Evolutionary conservation across 306 rosid genomes (phyloP), one percentile per base, ranked within the genome.

Genomic region (Sicyos baderoa): DNA sequence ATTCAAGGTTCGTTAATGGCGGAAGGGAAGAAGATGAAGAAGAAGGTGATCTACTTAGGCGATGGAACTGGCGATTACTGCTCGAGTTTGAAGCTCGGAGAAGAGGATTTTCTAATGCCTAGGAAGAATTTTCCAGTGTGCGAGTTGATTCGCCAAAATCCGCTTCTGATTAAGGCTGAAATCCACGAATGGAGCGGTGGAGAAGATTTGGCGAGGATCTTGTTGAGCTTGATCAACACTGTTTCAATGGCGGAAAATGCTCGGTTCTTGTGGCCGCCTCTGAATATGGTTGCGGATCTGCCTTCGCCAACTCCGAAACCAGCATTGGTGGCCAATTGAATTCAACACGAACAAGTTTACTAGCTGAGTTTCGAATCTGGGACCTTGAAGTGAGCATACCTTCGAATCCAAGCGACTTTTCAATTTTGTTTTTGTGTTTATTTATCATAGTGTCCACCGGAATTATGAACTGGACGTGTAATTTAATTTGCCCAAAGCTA

Each of bases 21-120:
- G 44, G 44, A 37, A 37, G 44, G 15, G 35, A 32, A 13, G 81
- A 52, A 52, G 11, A 71, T 42, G 21, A 71, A 74, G 35, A 86
- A 78, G 77, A 86, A 76, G 47, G 4, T 86, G 22, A 84, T 84
- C n/a, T 86, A 86, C 15, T 79, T 82, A 59, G 91, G 91, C 8
- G 91, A 86, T 76, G 88, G 91, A 0, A 69, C 37, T 37, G 91
- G 91, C 0, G 91, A 86, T 15, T 82, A 84, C 27, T 86, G 91
- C 62, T 88, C 91, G 16, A 80, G 88, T 44, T 78, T 86, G 79
- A 84, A 82, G 70, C 80, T 86, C 1, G 70, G 59, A 77, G 85
- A 84, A 14, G 70, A 49, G 42, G 85, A 83, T 27, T 74, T 81
- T 25, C 59, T 83, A 79, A 84, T 86, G 91, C 91, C 91, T 56